Evolutionary conservation across 1,284 basidiomycete species (phyloP), one percentile per base, ranked within the genome.

Genomic region (Trametes sp.): DNA sequence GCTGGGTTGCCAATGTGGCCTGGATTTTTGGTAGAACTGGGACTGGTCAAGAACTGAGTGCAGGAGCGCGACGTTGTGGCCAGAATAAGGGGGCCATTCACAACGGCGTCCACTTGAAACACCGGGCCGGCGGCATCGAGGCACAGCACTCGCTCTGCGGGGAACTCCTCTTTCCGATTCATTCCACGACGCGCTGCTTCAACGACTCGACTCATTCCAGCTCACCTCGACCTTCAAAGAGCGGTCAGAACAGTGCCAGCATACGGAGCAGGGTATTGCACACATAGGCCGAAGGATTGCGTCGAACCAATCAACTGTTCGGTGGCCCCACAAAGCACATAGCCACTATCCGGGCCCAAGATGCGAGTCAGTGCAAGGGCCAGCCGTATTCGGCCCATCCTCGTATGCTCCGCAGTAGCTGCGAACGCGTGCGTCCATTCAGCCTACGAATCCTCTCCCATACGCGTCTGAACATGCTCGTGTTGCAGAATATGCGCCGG

Each of bases 401-500:
- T 85, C 7, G 74, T 81, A 62, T 88, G 85, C 70, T 73, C 81
- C 55, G 86, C 86, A 7, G 85, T 90, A 33, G 83, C 77, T 46
- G 79, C 82, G 14, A 91, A 90, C 75, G 87, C 86, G 89, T 90
- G 77, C 29, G 63, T 62, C 19, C 23, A 36, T 41, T 28, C 35
- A 11, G 28, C 26, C 61, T 23, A 38, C 13, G n/a, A 10, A 29
- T 28, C 4, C 14, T n/a, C 28, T 24, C 62, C 50, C 31, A 31
- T 48, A 33, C 19, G 13, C 33, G 36, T 48, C 31, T 45, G 7
- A 24, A 48, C 13, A 54, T 59, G 44, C 7, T 23, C 7, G 28
- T 23, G 26, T 38, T 36, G 21, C 45, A 92, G 90, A 23, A 73
- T 92, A 68, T 87, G 82, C 64, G 89, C 88, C 0, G 91, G 90